Base-by-base conservation (phyloP, 2,329 filamentous ascomycete species). In the Plenodomus lindquistii region DNA sequence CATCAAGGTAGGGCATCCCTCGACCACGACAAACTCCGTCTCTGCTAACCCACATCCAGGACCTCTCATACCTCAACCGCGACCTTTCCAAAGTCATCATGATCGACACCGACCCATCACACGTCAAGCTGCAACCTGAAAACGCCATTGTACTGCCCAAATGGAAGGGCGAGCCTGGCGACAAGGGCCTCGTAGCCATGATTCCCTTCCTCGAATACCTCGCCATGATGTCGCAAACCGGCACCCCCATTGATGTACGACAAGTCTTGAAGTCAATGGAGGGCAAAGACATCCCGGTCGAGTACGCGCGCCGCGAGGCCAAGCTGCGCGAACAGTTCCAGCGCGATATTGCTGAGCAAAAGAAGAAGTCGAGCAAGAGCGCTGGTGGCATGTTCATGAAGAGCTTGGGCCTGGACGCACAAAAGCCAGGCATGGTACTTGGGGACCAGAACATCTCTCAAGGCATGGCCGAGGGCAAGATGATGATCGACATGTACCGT, bases 201-300 rank as follows among this genome's bases (percentile, higher is more conserved):
- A 96, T 99, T 50, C 94, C 94, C 11, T 97, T 99, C 84, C 85
- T 99, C 54, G 94, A 99, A 77, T 97, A 97, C 74, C 85, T 99
- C 57, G 90, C 91, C 59, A 94, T 91, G 17, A 96, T 97, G 89
- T 63, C 63, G 34, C 61, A 66, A 39, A 64, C 65, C 19, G 88
- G 91, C 57, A 52, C 56, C 34, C 89, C 91, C 62, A 81, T 85
- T 43, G 94, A 99, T 65, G 89, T 95, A 13, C 89, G 94, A 60
- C 85, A 88, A 64, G 87, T 94, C 3, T 75, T 97, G 69, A 90
- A 89, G 75, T 92, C 89, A 0, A 96, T 96, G 65, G 85, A 96
- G 46, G 92, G 91, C 71, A 90, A 87, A 68, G 82, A 93, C 63
- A 96, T 99, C 48, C 91, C 94, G 4, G 82, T 82, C 10, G 94